Conservation (phyloP, 305 asterid species). For the Fraxinus dipetala region DNA sequence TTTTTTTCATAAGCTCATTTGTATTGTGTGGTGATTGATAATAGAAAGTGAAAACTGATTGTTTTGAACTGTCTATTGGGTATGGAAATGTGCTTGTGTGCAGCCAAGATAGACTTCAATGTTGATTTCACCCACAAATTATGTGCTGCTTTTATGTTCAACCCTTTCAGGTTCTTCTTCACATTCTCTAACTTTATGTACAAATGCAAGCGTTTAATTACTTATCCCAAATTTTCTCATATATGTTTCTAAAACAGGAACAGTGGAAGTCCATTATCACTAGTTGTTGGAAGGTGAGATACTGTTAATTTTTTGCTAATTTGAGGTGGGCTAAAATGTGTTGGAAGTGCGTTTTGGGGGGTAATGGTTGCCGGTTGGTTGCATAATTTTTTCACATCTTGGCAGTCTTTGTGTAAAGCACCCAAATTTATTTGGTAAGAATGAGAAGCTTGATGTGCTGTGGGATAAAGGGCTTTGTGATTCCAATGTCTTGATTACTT, state of each 20-base stretch:
- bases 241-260: conserved; percentile 45
- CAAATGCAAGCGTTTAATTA: not conserved
- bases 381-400: conserved; percentile 4
- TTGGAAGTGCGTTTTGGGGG: conserved; percentile 12
- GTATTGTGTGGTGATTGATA: not conserved
- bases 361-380: conserved; percentile 12
- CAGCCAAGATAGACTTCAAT: conserved; percentile 94
- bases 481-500: conserved; percentile 73
- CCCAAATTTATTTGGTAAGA: conserved; percentile 86
- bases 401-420: conserved; percentile 90
- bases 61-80: not conserved
- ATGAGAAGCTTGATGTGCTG: conserved; percentile 89
- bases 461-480: conserved; percentile 96
- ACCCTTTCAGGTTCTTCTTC: conserved; percentile 66
- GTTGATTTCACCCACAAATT: conserved; percentile 94
- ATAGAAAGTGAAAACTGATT: not conserved
- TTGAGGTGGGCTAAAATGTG: not conserved
- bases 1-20: not conserved
- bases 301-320: not conserved
- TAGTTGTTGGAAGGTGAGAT: conserved; percentile 77
- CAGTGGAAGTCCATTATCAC: conserved; percentile 73
- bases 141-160: conserved; percentile 81
- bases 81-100: conserved; percentile 24
- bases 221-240: conserved; percentile 8
- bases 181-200: not conserved